phyloP scores from a whole-genome alignment of 2,329 filamentous ascomycete genomes.

The Colletotrichum australisinense region DNA sequence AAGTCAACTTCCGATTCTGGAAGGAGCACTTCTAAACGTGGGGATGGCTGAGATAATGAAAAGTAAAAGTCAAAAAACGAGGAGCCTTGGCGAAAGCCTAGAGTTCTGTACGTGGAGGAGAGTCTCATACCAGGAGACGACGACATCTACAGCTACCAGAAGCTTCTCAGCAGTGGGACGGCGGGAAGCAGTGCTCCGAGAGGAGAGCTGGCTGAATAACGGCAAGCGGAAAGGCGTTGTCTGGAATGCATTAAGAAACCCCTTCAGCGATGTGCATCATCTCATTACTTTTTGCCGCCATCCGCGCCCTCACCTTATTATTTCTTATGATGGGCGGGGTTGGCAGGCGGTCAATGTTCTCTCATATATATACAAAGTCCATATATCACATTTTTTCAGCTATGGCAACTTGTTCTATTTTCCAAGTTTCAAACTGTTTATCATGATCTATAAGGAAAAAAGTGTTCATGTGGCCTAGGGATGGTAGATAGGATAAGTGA shows the following conservation, averaged over 20 bases:
- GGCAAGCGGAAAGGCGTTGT: slow-evolving; percentile 29
- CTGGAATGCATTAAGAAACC: slow-evolving; percentile 29
- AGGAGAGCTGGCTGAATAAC: slow-evolving; percentile 1
- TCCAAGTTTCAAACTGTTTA: neutral
- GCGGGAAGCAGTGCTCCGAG: slow-evolving; percentile 2
- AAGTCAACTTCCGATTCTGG: slow-evolving; percentile 97
- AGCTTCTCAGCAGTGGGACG: neutral
- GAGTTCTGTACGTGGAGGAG: slow-evolving; percentile 18
- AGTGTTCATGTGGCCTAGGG: neutral
- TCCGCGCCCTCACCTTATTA: slow-evolving; percentile 14
- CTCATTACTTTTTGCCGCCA: slow-evolving; percentile 21
- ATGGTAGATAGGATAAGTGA: neutral
- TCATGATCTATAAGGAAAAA: neutral
- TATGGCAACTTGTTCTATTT: slow-evolving; percentile 10
- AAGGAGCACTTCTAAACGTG: slow-evolving; percentile 84
- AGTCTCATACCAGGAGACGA: slow-evolving; percentile 4
- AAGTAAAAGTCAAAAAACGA: slow-evolving; percentile 9
- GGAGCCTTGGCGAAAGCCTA: neutral
- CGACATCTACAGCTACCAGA: slow-evolving; percentile 17
- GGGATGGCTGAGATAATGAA: neutral
- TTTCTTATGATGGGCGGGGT: slow-evolving; percentile 1
- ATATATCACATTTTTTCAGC: slow-evolving; percentile 28
- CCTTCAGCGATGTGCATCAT: slow-evolving; percentile 32
- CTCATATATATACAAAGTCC: slow-evolving; percentile 24
- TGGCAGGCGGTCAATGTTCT: slow-evolving; percentile 26